Evolutionary conservation across 2,329 filamentous ascomycete genomes (phyloP).

Genomic region (Paramyrothecium roridum): DNA sequence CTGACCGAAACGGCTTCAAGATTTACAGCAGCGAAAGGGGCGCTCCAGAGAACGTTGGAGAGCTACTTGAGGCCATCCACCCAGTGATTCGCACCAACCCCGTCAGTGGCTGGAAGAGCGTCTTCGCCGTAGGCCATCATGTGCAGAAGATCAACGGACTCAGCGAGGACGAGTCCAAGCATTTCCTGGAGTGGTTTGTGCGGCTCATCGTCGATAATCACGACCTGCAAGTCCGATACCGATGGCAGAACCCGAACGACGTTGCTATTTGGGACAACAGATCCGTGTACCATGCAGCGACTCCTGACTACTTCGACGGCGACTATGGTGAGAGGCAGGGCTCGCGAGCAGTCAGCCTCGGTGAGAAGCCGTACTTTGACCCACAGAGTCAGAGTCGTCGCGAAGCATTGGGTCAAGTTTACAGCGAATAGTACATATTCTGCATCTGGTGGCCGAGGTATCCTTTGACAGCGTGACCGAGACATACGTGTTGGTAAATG

Average conservation of each 20-base stretch:
- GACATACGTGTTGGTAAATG: no score
- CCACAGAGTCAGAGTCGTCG: conserved; percentile 24
- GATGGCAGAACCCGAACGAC: conserved; percentile 43
- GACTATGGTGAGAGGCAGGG: conserved; percentile 15
- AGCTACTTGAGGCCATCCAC: conserved; percentile 42
- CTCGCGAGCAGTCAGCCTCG: conserved; percentile 29
- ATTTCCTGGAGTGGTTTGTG: conserved; percentile 40
- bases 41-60: conserved; percentile 51
- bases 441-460: no score
- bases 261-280: conserved; percentile 63
- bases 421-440: background rate
- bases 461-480: no score
- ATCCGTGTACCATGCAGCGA: conserved; percentile 47
- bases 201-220: conserved; percentile 46
- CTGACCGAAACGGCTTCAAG: conserved; percentile 36
- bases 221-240: conserved; percentile 50
- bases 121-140: conserved; percentile 45
- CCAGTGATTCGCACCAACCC: conserved; percentile 56
- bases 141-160: conserved; percentile 50
- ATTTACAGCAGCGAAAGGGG: conserved; percentile 39
- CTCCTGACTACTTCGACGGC: conserved; percentile 47
- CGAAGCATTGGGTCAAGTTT: conserved; percentile 21
- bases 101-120: conserved; percentile 51
- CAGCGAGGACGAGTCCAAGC: conserved; percentile 45
- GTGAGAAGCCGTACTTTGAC: conserved; percentile 36